phyloP scores from a whole-genome alignment of 805 yeast genomes.

The Sugiyamaella americana region DNA sequence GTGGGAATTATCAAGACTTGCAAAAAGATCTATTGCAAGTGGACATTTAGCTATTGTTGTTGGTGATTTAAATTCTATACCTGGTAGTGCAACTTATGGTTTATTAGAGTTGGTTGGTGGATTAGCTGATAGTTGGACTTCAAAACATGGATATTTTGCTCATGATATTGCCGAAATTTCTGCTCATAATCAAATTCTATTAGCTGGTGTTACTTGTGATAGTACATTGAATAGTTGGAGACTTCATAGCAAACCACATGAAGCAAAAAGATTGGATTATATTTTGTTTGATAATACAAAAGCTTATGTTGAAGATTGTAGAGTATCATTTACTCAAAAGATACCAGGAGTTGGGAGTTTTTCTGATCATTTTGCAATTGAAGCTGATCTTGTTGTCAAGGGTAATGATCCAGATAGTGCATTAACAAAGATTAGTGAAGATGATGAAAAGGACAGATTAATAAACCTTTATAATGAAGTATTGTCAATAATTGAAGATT shows the following conservation, averaged over 20 bases:
- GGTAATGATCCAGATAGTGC: background rate
- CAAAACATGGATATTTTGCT: constrained; percentile 45
- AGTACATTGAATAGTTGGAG: constrained; percentile 87
- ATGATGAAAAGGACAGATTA: constrained; percentile 13
- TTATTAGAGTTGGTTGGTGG: constrained; percentile 65
- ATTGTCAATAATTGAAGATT: constrained; percentile 40
- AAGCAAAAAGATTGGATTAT: constrained; percentile 87
- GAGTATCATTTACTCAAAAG: constrained; percentile 66
- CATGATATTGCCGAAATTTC: constrained; percentile 39
- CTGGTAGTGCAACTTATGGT: constrained; percentile 76
- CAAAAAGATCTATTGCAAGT: constrained; percentile 53
- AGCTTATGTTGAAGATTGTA: constrained; percentile 52
- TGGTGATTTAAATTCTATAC: constrained; percentile 88
- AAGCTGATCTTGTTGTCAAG: constrained; percentile 23
- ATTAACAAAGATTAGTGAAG: constrained; percentile 7
- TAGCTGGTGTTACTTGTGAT: constrained; percentile 88
- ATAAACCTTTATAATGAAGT: constrained; percentile 42
- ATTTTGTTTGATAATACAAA: constrained; percentile 63
- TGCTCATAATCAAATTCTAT: constrained; percentile 49
- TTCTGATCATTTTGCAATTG: constrained; percentile 85
- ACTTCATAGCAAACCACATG: constrained; percentile 41
- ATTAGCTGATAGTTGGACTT: constrained; percentile 77
- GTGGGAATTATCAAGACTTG: constrained; percentile 80
- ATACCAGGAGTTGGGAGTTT: constrained; percentile 66
- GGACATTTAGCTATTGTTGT: constrained; percentile 86